A percentile compares a stretch with the other conserved stretches of the same genome.
Evolutionary conservation across 441 rosid species (phyloP).

Genomic region (Melastoma candidum): DNA sequence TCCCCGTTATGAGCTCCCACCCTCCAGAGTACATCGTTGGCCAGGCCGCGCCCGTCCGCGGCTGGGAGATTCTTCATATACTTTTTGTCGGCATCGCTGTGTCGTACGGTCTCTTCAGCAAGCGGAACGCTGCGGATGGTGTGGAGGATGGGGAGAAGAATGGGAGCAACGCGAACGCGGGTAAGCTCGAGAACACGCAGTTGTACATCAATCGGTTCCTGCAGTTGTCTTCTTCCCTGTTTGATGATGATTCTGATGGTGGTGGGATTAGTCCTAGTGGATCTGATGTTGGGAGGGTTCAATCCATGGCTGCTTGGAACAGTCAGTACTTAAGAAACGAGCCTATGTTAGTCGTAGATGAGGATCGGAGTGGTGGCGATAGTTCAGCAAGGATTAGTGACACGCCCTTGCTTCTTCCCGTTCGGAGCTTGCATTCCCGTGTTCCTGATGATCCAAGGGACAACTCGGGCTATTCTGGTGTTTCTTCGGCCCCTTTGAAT

Average conservation of each 20-base stretch:
- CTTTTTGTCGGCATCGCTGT: constrained; percentile 88
- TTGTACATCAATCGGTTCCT: constrained; percentile 64
- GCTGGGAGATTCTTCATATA: constrained; percentile 91
- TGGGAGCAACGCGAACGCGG: not conserved
- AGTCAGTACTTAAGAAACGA: constrained; percentile 50
- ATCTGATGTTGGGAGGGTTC: constrained; percentile 22
- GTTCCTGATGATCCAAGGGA: constrained; percentile 23
- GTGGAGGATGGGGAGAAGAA: constrained; percentile 36
- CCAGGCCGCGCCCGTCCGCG: constrained; percentile 45
- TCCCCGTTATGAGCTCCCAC: constrained; percentile 70
- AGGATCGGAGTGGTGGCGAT: constrained; percentile 25
- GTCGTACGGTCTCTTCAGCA: constrained; percentile 88
- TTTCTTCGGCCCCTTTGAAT: no score
- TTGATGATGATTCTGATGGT: constrained; percentile 48
- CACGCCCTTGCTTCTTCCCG: constrained; percentile 76
- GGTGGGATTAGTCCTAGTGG: constrained; percentile 15
- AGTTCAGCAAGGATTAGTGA: constrained; percentile 28
- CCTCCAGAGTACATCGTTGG: constrained; percentile 68
- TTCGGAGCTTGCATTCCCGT: constrained; percentile 62
- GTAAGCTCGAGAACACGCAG: constrained; percentile 51
- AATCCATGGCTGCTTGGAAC: constrained; percentile 60
- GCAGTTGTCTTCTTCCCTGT: constrained; percentile 61
- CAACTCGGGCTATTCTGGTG: no score
- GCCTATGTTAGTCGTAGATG: constrained; percentile 39
- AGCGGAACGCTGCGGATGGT: constrained; percentile 20